Conservation (phyloP, 1,284 basidiomycete genomes). For the Cerrena zonata region DNA sequence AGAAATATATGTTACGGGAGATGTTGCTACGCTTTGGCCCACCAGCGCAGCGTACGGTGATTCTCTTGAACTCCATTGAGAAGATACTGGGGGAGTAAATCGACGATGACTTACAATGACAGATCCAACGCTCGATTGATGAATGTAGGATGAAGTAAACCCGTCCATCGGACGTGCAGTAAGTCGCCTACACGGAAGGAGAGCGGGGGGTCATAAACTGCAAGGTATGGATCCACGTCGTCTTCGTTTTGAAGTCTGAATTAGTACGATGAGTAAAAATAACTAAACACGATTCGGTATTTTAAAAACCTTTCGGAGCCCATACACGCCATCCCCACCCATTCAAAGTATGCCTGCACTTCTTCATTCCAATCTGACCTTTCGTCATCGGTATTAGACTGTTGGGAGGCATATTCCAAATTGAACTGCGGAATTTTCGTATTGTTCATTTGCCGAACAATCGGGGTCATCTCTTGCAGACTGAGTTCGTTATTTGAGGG, state of each 20-base stretch:
- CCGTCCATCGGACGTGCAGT: constrained; percentile 52
- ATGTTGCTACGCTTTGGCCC: constrained; percentile 15
- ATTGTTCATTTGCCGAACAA: background rate
- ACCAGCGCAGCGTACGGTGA: constrained; percentile 17
- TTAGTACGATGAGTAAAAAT: background rate
- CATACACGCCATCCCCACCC: constrained; percentile 58
- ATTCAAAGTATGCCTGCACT: constrained; percentile 51
- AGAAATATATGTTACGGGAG: constrained; percentile 20
- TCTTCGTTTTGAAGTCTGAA: constrained; percentile 35
- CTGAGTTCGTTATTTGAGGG: too few species aligned
- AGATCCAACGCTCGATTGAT: constrained; percentile 44
- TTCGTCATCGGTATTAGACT: constrained; percentile 23
- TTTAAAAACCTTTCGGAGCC: constrained; percentile 36
- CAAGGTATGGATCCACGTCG: constrained; percentile 39
- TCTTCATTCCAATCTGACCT: constrained; percentile 46
- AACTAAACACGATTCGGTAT: background rate
- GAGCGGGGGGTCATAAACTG: constrained; percentile 41
- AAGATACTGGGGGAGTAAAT: background rate
- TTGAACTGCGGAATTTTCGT: constrained; percentile 30
- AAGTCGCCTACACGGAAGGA: constrained; percentile 40
- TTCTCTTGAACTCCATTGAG: background rate
- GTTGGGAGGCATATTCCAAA: constrained; percentile 20
- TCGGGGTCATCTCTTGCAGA: too few species aligned
- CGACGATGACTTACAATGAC: constrained; percentile 32
- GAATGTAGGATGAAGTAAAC: constrained; percentile 47